Evolutionary conservation across 306 rosid species (phyloP).

Genomic region (Medicago ruthenica): DNA sequence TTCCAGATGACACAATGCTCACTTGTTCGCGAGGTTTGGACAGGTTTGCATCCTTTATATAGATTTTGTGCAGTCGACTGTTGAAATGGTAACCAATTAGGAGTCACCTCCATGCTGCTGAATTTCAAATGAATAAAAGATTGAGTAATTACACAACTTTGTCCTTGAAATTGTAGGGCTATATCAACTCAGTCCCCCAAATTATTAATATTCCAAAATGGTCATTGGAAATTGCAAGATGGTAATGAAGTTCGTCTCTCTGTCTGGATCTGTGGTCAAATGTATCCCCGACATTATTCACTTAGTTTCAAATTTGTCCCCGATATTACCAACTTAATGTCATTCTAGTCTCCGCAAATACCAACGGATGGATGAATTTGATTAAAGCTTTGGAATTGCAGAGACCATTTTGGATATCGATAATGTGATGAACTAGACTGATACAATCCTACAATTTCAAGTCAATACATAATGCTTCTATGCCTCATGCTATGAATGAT

Average conservation of each 20-base stretch:
- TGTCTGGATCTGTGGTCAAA: neutral
- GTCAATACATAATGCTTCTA: neutral
- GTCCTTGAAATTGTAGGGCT: neutral
- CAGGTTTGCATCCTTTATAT: slow-evolving; percentile 64
- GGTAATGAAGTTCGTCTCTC: neutral
- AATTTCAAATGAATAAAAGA: slow-evolving; percentile 34
- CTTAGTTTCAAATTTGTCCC: too few relatives aligned
- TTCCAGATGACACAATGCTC: slow-evolving; percentile 90
- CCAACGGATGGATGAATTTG: neutral
- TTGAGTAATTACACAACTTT: neutral
- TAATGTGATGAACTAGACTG: neutral
- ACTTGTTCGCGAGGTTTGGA: slow-evolving; percentile 84
- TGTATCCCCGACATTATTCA: neutral
- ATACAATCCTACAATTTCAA: neutral
- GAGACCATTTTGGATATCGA: neutral
- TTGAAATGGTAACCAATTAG: slow-evolving; percentile 30
- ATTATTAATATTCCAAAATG: neutral
- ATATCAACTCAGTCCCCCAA: neutral
- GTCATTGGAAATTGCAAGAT: neutral
- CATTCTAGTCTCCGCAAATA: neutral
- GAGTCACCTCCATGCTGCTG: slow-evolving; percentile 52
- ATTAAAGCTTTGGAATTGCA: too few relatives aligned
- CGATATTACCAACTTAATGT: too few relatives aligned
- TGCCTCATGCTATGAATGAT: slow-evolving; percentile 18
- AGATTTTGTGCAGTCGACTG: slow-evolving; percentile 34